Base-by-base conservation (phyloP, 2,329 filamentous ascomycete species). In the Cladophialophora chaetospira region DNA sequence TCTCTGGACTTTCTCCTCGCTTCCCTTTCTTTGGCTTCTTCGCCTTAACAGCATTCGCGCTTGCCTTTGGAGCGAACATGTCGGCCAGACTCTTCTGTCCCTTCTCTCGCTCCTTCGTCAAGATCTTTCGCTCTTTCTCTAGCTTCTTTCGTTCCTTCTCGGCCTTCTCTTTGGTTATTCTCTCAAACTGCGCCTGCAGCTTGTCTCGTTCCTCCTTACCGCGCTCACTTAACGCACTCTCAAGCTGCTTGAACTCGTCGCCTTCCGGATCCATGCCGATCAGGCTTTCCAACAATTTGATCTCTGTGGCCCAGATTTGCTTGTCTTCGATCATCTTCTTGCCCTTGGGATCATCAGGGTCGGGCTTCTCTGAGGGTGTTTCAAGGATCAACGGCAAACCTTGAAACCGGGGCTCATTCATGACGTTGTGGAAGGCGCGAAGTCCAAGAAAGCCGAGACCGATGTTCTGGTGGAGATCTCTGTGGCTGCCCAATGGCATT, bases 401-500 rank as follows among this genome's bases (percentile, higher is more conserved):
- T 64, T 88, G 82, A 58, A 97, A 88, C 1, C 84, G 78, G 23
- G 81, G 77, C 67, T 91, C 85, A 71, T 97, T 97, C 79, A 97
- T 87, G 58, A 99, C 77, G 69, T 87, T 90, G 75, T 96, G 90
- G 72, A 99, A 99, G 2, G 92, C 89, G 19, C 89, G 83, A 13
- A 99, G 80, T 0, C 94, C 94, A 0, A 99, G 80, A 69, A 95
- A 99, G 1, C 94, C 94, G 0, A 91, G 95, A 23, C 94, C 94
- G 62, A 99, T 97, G 70, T 97, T 97, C 63, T 93, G 91, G 73
- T 99, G 94, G 2, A 97, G 76, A 70, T 99, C 94, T 36, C 92
- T 85, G 63, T 91, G 84, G 31, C 90, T 94, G 38, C 75, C 79
- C 26, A 96, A 79, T 0, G 94, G 93, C 0, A 92, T 91, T 74